Base-by-base conservation (phyloP, 805 yeast species). In the Saturnispora sekii region DNA sequence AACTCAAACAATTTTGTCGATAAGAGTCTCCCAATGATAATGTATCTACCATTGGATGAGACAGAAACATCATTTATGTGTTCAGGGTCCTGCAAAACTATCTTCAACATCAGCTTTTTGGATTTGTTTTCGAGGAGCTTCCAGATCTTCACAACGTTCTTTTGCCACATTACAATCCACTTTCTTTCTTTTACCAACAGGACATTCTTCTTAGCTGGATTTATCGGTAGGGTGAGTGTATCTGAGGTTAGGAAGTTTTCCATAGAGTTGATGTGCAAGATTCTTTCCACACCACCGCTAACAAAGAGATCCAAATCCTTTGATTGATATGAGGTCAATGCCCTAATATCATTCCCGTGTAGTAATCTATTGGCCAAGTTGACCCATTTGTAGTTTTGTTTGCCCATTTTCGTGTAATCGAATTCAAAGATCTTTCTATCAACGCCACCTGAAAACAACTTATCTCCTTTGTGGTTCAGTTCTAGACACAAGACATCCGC, bases 391-490 rank as follows among this genome's bases (percentile, higher is more conserved):
- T 65, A 51, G 5, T 55, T 38, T 17, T 48, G 52, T n/a, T 60
- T 54, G 5, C 63, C 63, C 35, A 59, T 50, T 47, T 67, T 68
- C 3, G 81, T 68, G 43, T 72, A 63, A 48, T 72, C 69, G 62
- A 82, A 85, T 56, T 80, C 83, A 58, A 77, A 84, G 40, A 93
- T 86, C 58, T 88, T 88, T 55, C 97, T 74, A 61, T 93, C 99
- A 40, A 93, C 88, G 55, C 98, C 97, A 5, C 93, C 94, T 35
- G 90, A 75, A 62, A 86, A 90, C 1, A 93, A 68, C 35, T 73
- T 70, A 30, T 77, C 76, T 53, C 84, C 84, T 2, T 66, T 55
- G 2, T 69, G 63, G 57, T 84, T 87, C 11, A 74, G 66, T 1
- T 82, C 67, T 40, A 93, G 65, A 46, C 87, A 76, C 51, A 93